phyloP scores from a whole-genome alignment of 2,329 filamentous ascomycete genomes.

The Ceratocystis harringtonii region DNA sequence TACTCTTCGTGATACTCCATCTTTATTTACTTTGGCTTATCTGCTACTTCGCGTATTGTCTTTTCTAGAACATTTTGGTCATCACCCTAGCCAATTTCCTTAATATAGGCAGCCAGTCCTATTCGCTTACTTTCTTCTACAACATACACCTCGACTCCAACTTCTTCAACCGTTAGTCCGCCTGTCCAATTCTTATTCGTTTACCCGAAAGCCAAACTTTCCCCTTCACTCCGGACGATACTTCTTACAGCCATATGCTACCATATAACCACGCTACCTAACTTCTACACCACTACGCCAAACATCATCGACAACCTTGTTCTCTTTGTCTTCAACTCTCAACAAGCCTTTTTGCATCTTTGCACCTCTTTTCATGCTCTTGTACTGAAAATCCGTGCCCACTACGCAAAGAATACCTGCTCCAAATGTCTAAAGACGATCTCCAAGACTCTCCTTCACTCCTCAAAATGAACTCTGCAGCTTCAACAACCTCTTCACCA shows the following conservation, averaged over 20 bases:
- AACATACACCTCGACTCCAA: background rate
- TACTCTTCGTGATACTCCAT: background rate
- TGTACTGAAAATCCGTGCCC: background rate
- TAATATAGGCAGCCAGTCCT: background rate
- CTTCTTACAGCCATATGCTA: background rate
- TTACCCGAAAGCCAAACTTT: background rate
- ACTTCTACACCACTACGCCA: too few relatives aligned
- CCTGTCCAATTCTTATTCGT: conserved; percentile 2
- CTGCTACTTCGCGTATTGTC: background rate
- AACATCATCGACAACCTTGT: background rate
- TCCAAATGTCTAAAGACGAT: background rate
- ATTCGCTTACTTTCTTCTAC: conserved; percentile 1
- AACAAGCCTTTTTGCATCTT: background rate
- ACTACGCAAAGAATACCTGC: background rate
- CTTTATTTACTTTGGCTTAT: background rate
- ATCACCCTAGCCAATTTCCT: background rate
- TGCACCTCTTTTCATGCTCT: background rate
- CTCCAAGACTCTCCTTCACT: background rate
- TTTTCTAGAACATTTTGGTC: background rate
- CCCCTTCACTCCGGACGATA: background rate
- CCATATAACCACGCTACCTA: background rate
- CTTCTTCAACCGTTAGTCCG: background rate
- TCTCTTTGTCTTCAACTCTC: background rate
- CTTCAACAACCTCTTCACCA: conserved; percentile 5
- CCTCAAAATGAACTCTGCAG: background rate